Evolutionary conservation across 2,329 filamentous ascomycete species (phyloP), one percentile per base, ranked within the genome.

Genomic region (Pseudogymnoascus sp.): DNA sequence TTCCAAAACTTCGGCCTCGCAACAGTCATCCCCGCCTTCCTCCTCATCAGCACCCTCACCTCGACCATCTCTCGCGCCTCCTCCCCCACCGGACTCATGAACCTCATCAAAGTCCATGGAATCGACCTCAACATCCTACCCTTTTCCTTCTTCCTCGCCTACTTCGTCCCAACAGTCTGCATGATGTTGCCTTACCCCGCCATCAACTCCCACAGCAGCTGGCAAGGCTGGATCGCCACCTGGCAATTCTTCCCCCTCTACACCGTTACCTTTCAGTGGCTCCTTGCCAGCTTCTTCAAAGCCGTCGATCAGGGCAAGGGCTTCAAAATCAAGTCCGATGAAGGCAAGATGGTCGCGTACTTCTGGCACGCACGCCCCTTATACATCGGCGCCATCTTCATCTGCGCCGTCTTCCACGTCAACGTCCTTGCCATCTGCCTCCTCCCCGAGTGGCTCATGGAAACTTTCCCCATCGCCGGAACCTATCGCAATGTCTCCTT

Each of bases 161-260:
- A 60, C 34, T 16, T 60, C 12, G 2, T 18, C 21, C 59, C 59
- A 60, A 42, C 59, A 25, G 7, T 40, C 14, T 38, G 36, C 25
- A 40, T 60, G 36, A 60, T 60, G 59, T 21, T 60, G 36, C 59
- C 59, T 4, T 38, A 56, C 28, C 50, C 50, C 8, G 50, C 50
- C n/a, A 56, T 56, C 10, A 56, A 56, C 16, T 56, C 50, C n/a
- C 50, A 56, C n/a, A 14, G 28, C 11, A 56, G 50, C 50, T 56
- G 50, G 50, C 50, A 56, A 21, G 50, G 50, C 50, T 56, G 50
- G 50, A 56, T 56, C 1, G 50, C 50, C 28, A 7, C 28, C 16
- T 56, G 50, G 50, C 50, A 56, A 34, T 56, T 56, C 50, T 56
- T 56, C 11, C 50, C 50, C 11, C 50, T 56, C 28, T 56, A 56